Evolutionary conservation across 1,139 yeast genomes (phyloP), one percentile per base, ranked within the genome.

Genomic region (Saccharomyces hybrid): DNA sequence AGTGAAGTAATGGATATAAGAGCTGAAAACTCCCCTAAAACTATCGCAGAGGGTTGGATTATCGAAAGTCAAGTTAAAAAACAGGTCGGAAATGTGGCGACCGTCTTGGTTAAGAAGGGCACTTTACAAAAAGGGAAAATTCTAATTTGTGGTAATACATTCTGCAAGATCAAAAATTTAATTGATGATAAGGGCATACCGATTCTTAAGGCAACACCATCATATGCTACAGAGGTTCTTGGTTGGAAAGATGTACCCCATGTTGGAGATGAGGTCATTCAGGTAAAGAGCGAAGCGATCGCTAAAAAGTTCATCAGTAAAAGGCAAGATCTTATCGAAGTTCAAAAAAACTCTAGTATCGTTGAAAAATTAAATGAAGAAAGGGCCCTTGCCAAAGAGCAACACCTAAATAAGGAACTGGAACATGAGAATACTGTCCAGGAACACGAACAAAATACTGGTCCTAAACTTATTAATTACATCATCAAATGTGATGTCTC

Each of bases 181-280:
- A 79, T 78, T 25, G 89, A 89, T 68, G 96, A 89, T 63, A 68
- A 73, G 56, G 93, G 93, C 2, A 83, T 83, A 59, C 55, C 74
- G 0, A 72, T 90, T 13, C 81, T 83, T 59, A 56, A 70, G 14
- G 98, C 96, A 0, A 82, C 82, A 0, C 98, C 99, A 0, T 87
- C 97, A 0, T 84, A 88, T 2, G 97, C 98, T 0, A 96, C 89
- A 1, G 96, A 90, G 64, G 77, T 93, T 5, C 80, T 90, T 71
- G 99, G 99, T 0, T 93, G 99, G 99, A 90, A 88, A 65, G 93
- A 84, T 46, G 73, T 90, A 49, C 99, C 99, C 0, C 88, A 82
- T 52, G 95, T 96, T 23, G 99, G 99, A 2, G 96, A 90, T 59
- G 83, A 82, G 61, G 83, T 88, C 0, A 69, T 93, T 6, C 86